phyloP scores from a whole-genome alignment of 805 yeast species.

The Kluyveromyces nonfermentans region DNA sequence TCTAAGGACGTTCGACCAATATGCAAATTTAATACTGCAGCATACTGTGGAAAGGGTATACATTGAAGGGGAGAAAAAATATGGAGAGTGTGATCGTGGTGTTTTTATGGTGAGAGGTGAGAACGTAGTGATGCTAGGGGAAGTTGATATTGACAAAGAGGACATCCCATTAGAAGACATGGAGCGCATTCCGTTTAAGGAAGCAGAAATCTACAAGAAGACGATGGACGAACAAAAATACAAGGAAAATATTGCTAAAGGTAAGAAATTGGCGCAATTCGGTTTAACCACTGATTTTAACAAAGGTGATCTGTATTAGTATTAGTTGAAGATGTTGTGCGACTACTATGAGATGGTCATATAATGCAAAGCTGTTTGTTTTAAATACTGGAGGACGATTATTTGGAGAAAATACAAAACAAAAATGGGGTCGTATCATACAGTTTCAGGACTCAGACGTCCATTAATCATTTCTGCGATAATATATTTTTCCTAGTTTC shows the following conservation, averaged over 20 bases:
- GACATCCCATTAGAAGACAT: slow-evolving; percentile 54
- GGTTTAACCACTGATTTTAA: slow-evolving; percentile 52
- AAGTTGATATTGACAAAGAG: slow-evolving; percentile 80
- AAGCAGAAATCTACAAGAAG: slow-evolving; percentile 42
- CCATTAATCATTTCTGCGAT: not conserved
- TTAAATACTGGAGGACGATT: not conserved
- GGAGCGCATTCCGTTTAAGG: slow-evolving; percentile 50
- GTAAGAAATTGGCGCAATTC: slow-evolving; percentile 40
- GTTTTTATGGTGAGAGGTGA: slow-evolving; percentile 91
- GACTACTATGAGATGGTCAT: not conserved
- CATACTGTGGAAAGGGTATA: slow-evolving; percentile 83
- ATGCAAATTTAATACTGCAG: slow-evolving; percentile 84
- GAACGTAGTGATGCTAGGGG: slow-evolving; percentile 89
- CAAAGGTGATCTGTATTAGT: slow-evolving; percentile 44
- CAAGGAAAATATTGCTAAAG: slow-evolving; percentile 35
- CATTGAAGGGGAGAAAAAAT: slow-evolving; percentile 42
- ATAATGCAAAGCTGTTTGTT: not conserved
- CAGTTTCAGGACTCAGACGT: not conserved
- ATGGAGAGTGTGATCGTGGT: slow-evolving; percentile 72
- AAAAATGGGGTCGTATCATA: not conserved
- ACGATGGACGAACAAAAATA: slow-evolving; percentile 27
- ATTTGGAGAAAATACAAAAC: no score
- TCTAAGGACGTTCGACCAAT: slow-evolving; percentile 90
- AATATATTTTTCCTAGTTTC: not conserved
- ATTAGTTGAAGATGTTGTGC: not conserved